Evolutionary conservation across 164 flowering plant genomes (phyloP).

Genomic region (Liriodendron chinense): DNA sequence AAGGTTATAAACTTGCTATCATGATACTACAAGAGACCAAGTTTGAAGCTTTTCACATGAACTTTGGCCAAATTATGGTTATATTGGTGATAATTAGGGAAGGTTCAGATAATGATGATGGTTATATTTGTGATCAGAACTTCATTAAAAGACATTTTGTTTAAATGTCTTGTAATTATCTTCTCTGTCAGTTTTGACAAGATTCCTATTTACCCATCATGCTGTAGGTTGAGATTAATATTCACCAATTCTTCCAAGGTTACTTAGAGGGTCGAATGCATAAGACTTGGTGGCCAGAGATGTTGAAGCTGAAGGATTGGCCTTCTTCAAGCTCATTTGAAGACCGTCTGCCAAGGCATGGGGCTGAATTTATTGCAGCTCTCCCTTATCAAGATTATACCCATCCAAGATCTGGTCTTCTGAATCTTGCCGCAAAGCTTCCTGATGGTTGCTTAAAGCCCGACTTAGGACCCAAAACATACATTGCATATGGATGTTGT

Average conservation of each 20-base stretch:
- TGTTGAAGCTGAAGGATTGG: constrained; percentile 88
- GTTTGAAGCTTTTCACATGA: too few relatives aligned
- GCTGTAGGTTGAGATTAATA: constrained; percentile 66
- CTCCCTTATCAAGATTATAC: constrained; percentile 74
- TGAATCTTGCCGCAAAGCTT: constrained; percentile 70
- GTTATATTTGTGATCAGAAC: too few relatives aligned
- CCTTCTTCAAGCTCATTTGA: constrained; percentile 69
- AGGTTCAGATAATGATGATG: too few relatives aligned
- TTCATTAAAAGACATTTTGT: too few relatives aligned
- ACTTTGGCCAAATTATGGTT: too few relatives aligned
- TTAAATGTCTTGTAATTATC: too few relatives aligned
- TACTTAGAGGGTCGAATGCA: constrained; percentile 67
- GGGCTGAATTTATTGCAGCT: constrained; percentile 64
- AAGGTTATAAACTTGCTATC: too few relatives aligned
- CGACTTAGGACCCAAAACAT: constrained; percentile 77
- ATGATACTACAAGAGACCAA: too few relatives aligned
- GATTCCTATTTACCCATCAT: too few relatives aligned
- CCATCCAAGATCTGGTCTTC: constrained; percentile 56
- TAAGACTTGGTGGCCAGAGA: constrained; percentile 65
- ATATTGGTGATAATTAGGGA: too few relatives aligned
- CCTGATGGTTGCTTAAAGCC: constrained; percentile 57
- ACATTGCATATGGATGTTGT: constrained; percentile 65
- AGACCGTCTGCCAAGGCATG: constrained; percentile 74
- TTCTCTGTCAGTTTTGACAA: too few relatives aligned
- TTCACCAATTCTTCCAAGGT: constrained; percentile 66